Evolutionary conservation across 371 early-diverging fungal genomes (phyloP), one percentile per base, ranked within the genome.

Genomic region (Actinomucor elegans): DNA sequence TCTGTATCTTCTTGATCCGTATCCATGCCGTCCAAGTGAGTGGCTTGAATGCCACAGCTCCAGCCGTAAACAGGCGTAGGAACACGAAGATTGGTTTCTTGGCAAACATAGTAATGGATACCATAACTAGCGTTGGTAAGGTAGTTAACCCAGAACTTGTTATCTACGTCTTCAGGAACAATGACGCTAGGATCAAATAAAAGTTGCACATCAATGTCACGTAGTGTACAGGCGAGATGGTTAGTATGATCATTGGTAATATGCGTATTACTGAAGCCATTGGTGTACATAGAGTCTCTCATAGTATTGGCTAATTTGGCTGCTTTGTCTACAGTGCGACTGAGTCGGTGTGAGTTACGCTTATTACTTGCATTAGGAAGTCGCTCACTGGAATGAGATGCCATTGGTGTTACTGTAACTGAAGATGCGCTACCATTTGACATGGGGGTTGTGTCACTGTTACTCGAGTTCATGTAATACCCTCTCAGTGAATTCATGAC

Each of bases 61-160:
- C 80, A 77, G 14, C 73, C 75, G 9, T 64, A 51, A 3, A 66
- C 40, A 8, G 76, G 66, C 0, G 55, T 60, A 5, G 73, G 73
- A 0, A 75, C 26, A 4, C 80, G 43, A 11, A 37, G 26, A 23
- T 66, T 55, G 1, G 67, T 48, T 42, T 73, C 73, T 24, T 59
- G 57, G 24, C 66, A 64, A 1, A 80, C 74, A 52, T 52, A 80
- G 35, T 71, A 71, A 41, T 77, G 73, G 11, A 80, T 63, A 52
- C 80, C 80, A 44, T 75, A 80, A 33, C 67, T 61, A 10, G 73
- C 71, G 55, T 73, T 67, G 12, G 64, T 47, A 8, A 75, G 58
- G 40, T 80, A 80, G 14, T 63, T 62, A 14, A 61, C 48, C 80
- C 80, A 80, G n/a, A 69, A 67, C 8, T 48, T 37, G 4, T 32